These are phyloP conservation scores for Monilinia polystroma DNA, from an alignment of 2,329 filamentous ascomycete species.

Conservation along the genomic window DNA sequence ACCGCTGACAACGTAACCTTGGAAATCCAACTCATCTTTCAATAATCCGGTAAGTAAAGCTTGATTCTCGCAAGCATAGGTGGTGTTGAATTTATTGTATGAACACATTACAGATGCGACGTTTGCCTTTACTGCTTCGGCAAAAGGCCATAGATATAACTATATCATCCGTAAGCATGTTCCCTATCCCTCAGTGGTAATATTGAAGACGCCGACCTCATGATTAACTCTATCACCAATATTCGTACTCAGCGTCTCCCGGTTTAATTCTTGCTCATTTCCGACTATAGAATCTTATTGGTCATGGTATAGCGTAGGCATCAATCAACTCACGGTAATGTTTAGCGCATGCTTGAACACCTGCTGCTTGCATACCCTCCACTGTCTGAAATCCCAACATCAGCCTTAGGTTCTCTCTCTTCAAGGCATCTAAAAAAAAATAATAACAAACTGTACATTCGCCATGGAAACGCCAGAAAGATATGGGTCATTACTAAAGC, in stretches of 20 bases:
- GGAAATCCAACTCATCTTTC: conserved; percentile 75
- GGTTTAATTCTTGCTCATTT: conserved; percentile 67
- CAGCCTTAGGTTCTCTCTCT: background rate
- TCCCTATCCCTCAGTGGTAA: conserved; percentile 29
- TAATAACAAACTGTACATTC: conserved; percentile 39
- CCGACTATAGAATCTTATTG: conserved; percentile 45
- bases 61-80: conserved; percentile 65
- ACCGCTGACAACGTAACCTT: conserved; percentile 60
- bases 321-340: conserved; percentile 49
- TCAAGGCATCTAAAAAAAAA: background rate
- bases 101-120: conserved; percentile 70
- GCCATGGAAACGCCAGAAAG: conserved; percentile 63
- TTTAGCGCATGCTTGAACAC: conserved; percentile 54
- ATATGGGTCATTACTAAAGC: conserved; percentile 77
- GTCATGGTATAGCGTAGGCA: conserved; percentile 37
- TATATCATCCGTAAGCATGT: conserved; percentile 20
- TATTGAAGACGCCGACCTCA: conserved; percentile 59
- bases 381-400: conserved; percentile 49
- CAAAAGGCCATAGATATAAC: conserved; percentile 53
- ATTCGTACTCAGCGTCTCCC: conserved; percentile 54
- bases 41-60: conserved; percentile 60
- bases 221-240: conserved; percentile 66
- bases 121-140: conserved; percentile 64
- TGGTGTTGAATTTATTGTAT: conserved; percentile 70
- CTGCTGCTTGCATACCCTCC: conserved; percentile 53